phyloP scores from a whole-genome alignment of 2,329 filamentous ascomycete genomes.

The Hirsutella rhossiliensis region DNA sequence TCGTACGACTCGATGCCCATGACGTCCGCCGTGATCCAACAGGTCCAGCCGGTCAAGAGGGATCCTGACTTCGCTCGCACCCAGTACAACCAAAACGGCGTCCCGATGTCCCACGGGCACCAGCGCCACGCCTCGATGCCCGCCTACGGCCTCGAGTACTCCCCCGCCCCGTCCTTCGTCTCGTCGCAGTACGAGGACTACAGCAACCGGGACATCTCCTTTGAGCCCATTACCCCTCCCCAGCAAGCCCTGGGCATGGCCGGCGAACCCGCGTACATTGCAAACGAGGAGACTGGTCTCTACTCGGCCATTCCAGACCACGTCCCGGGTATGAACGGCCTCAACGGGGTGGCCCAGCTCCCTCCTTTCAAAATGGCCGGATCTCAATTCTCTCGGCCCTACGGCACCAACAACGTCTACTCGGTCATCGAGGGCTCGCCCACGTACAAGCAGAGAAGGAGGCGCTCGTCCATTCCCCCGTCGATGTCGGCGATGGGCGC shows the following conservation, averaged over 20 bases:
- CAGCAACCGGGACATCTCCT: constrained; percentile 90
- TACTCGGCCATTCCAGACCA: constrained; percentile 93
- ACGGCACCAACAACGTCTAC: constrained; percentile 69
- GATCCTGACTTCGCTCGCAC: constrained; percentile 74
- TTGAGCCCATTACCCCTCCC: constrained; percentile 91
- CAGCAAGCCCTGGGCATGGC: constrained; percentile 76
- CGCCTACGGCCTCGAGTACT: constrained; percentile 88
- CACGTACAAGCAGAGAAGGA: constrained; percentile 93
- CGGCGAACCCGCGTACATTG: constrained; percentile 89
- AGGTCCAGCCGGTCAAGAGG: constrained; percentile 62
- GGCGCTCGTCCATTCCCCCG: constrained; percentile 84
- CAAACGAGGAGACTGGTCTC: constrained; percentile 91
- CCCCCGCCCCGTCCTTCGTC: constrained; percentile 91
- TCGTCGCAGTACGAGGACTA: constrained; percentile 99
- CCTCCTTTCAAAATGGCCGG: constrained; percentile 75
- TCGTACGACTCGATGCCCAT: constrained; percentile 59
- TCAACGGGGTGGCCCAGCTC: constrained; percentile 84
- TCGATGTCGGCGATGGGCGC: constrained; percentile 58
- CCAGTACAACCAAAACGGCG: constrained; percentile 86
- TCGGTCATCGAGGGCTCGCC: constrained; percentile 95
- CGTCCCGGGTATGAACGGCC: constrained; percentile 54
- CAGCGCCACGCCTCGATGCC: constrained; percentile 98
- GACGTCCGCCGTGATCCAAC: constrained; percentile 56
- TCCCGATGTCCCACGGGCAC: constrained; percentile 71
- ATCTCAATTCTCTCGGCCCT: constrained; percentile 66